Conservation (phyloP, 495 filamentous ascomycete species). For the Aspergillus indologenus region DNA sequence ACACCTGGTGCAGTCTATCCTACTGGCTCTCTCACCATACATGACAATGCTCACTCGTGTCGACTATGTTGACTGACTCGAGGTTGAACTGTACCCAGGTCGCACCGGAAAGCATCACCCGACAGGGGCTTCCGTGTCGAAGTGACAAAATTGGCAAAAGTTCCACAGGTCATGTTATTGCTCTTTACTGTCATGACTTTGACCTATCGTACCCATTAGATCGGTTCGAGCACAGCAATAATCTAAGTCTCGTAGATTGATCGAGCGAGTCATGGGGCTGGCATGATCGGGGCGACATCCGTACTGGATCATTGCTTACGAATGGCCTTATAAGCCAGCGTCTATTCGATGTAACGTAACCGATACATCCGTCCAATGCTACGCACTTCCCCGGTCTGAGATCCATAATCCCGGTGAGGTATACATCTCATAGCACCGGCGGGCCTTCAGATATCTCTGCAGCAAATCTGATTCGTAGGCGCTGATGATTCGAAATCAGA, state of each 20-base stretch:
- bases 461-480: background rate
- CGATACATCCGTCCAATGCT: background rate
- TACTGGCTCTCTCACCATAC: no score
- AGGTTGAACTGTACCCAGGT: no score
- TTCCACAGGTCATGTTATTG: background rate
- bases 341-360: background rate
- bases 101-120: no score
- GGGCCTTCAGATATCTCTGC: background rate
- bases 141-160: background rate
- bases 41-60: no score
- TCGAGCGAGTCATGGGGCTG: background rate
- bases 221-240: background rate
- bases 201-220: background rate
- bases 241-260: background rate
- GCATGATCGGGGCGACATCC: background rate
- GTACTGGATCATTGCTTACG: background rate
- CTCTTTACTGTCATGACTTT: background rate
- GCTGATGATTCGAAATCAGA: background rate
- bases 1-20: background rate
- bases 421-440: background rate
- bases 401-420: background rate
- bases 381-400: background rate
- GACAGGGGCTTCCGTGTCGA: no score
- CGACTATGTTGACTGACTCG: no score
- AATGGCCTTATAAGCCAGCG: background rate